These are phyloP conservation scores for Claviceps sp. DNA, from an alignment of 2,329 filamentous ascomycete species.

Conservation along the genomic window DNA sequence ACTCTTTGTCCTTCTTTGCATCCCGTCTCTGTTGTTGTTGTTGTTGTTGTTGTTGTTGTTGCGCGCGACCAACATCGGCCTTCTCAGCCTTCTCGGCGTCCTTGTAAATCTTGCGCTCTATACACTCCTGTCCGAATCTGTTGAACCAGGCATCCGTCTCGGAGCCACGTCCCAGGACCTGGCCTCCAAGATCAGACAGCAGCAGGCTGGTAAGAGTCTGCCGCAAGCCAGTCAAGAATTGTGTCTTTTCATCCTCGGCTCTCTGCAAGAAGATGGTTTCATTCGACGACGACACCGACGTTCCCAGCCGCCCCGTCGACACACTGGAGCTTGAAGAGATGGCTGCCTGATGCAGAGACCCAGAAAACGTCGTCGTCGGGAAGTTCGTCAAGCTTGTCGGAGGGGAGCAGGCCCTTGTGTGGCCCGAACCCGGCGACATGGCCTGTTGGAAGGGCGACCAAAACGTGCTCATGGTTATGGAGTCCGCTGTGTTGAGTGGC, in stretches of 20 bases:
- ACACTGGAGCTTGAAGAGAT: conserved; percentile 32
- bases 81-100: conserved; percentile 17
- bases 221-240: conserved; percentile 65
- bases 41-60: conserved; percentile 27
- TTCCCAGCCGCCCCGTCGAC: conserved; percentile 45
- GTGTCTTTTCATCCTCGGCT: conserved; percentile 54
- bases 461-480: conserved; percentile 52
- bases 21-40: conserved; percentile 25
- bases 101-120: conserved; percentile 34
- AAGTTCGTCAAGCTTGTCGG: conserved; percentile 47
- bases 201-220: conserved; percentile 73
- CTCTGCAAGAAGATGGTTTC: conserved; percentile 52
- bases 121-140: conserved; percentile 51
- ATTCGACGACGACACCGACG: conserved; percentile 53
- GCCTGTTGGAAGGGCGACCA: conserved; percentile 77
- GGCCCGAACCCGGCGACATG: conserved; percentile 47
- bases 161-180: conserved; percentile 76
- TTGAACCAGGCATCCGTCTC: conserved; percentile 88
- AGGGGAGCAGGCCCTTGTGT: conserved; percentile 46
- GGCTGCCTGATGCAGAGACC: conserved; percentile 25
- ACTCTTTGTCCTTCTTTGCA: conserved; percentile 29
- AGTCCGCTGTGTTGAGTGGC: conserved; percentile 59
- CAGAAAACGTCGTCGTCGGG: conserved; percentile 35
- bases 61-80: conserved; percentile 34
- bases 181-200: conserved; percentile 76